phyloP scores from a whole-genome alignment of 257 asterid genomes.

The Scutellaria barbata region DNA sequence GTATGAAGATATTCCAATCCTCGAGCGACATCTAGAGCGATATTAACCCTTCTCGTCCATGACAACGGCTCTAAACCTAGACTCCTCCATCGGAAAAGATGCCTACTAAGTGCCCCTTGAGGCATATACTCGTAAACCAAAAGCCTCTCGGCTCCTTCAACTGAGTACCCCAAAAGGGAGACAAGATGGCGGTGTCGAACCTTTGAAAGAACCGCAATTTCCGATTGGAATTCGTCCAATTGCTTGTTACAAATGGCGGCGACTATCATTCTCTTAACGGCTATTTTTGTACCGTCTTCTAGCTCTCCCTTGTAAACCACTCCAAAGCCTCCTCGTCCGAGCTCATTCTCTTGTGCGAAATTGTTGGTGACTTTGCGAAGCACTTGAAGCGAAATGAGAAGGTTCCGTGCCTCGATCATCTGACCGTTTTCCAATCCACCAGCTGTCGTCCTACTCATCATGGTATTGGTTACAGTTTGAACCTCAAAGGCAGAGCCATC shows the following conservation, averaged over 20 bases:
- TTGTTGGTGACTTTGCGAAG: constrained; percentile 60
- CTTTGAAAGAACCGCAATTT: constrained; percentile 73
- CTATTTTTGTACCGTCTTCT: constrained; percentile 61
- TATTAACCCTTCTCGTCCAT: constrained; percentile 64
- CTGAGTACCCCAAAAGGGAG: constrained; percentile 68
- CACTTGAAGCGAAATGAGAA: constrained; percentile 50
- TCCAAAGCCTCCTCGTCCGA: constrained; percentile 88
- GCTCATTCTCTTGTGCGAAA: constrained; percentile 66
- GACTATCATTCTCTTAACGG: constrained; percentile 80
- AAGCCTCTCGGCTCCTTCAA: constrained; percentile 70
- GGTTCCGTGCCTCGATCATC: constrained; percentile 48
- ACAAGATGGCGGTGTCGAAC: constrained; percentile 84
- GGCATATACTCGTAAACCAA: constrained; percentile 81
- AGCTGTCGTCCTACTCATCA: constrained; percentile 32
- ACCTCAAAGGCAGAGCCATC: constrained; percentile 40
- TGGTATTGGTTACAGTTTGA: constrained; percentile 28
- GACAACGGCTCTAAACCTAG: constrained; percentile 62
- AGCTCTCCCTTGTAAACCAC: constrained; percentile 70
- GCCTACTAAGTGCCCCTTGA: constrained; percentile 76
- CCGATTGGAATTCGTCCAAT: constrained; percentile 74
- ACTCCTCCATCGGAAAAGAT: constrained; percentile 70
- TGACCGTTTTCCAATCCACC: constrained; percentile 40
- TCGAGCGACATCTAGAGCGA: constrained; percentile 82
- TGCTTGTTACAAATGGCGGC: constrained; percentile 53
- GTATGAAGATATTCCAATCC: constrained; percentile 81